phyloP scores from a whole-genome alignment of 2,329 filamentous ascomycete species.

The Chalaropsis ovoidea region DNA sequence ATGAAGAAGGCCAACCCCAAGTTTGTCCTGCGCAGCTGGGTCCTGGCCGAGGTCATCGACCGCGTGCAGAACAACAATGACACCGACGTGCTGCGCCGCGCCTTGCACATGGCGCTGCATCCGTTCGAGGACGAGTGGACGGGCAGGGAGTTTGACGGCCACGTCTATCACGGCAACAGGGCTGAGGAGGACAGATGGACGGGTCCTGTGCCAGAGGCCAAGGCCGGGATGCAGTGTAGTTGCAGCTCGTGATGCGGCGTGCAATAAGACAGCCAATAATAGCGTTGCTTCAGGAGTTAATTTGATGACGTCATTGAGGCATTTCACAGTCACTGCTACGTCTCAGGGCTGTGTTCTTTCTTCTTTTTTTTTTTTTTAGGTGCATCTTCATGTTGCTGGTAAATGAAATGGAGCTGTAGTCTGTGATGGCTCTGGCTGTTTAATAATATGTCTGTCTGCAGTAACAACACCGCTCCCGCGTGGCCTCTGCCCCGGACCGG shows the following conservation, averaged over 20 bases:
- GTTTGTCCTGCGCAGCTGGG: constrained; percentile 83
- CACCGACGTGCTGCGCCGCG: constrained; percentile 60
- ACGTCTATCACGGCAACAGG: constrained; percentile 47
- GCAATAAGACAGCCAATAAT: no score
- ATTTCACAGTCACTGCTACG: neutral
- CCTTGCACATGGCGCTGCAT: constrained; percentile 73
- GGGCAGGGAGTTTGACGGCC: constrained; percentile 39
- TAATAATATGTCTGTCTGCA: constrained; percentile 19
- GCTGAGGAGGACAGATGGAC: constrained; percentile 75
- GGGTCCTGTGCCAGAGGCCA: constrained; percentile 68
- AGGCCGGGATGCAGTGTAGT: constrained; percentile 82
- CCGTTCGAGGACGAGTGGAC: constrained; percentile 77
- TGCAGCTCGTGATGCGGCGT: constrained; percentile 62
- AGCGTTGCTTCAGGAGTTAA: neutral
- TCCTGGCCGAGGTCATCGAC: constrained; percentile 85
- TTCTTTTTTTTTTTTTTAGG: neutral
- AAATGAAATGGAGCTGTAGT: neutral
- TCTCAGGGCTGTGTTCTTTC: neutral
- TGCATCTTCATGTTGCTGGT: constrained; percentile 9
- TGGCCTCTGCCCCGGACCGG: neutral
- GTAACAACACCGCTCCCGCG: constrained; percentile 3
- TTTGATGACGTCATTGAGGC: constrained; percentile 1
- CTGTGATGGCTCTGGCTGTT: constrained; percentile 16
- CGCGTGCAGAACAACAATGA: constrained; percentile 79
- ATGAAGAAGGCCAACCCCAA: constrained; percentile 90